These are phyloP conservation scores for Rosa hybrid DNA, from an alignment of 331 rosid genomes.

Conservation along the genomic window DNA sequence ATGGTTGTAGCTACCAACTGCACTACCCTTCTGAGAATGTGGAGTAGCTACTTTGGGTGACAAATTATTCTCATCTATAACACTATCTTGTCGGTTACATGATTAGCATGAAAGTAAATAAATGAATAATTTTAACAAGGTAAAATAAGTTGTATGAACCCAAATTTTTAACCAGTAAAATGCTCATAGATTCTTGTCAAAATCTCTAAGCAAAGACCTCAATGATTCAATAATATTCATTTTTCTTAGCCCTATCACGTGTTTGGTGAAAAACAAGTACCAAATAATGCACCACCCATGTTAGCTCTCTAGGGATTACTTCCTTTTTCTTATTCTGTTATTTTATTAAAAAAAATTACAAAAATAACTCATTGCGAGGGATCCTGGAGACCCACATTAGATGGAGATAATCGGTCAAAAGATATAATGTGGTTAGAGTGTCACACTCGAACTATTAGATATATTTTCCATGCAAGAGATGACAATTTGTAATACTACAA, in stretches of 20 bases:
- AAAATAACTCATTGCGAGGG: neutral
- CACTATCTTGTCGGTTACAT: neutral
- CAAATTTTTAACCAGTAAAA: neutral
- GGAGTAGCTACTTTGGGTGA: neutral
- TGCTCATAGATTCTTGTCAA: neutral
- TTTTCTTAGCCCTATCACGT: constrained; percentile 1
- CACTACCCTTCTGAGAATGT: neutral
- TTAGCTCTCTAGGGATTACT: neutral
- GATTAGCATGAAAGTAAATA: neutral
- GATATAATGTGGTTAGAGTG: constrained; percentile 12
- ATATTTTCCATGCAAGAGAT: neutral
- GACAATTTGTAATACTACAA: constrained; percentile 17
- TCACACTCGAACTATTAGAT: neutral
- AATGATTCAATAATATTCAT: neutral
- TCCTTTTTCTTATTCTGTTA: neutral
- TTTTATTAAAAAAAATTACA: neutral
- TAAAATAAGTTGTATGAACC: neutral
- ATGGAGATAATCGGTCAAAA: neutral
- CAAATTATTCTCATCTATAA: neutral
- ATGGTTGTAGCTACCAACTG: neutral
- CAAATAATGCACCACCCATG: neutral
- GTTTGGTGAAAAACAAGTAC: constrained; percentile 19
- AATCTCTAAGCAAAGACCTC: neutral
- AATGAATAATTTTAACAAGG: neutral
- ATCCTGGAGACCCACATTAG: constrained; percentile 11